phyloP scores from a whole-genome alignment of 495 filamentous ascomycete genomes.

The Penicillium pulvis region DNA sequence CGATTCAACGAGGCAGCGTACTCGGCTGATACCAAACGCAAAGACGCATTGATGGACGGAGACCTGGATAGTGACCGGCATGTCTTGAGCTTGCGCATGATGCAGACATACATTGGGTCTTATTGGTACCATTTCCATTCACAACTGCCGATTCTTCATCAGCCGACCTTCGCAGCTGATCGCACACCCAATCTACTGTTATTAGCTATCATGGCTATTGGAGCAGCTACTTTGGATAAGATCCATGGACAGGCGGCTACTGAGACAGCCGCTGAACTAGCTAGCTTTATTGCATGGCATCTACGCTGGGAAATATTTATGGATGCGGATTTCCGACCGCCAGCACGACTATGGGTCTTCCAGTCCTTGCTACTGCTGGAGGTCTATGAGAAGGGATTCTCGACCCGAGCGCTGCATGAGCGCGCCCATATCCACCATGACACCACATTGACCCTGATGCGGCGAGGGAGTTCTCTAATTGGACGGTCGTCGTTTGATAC shows the following conservation, averaged over 20 bases:
- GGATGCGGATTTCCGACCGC: conserved; percentile 87
- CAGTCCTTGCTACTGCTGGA: conserved; percentile 89
- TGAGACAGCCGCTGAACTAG: conserved; percentile 72
- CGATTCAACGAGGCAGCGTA: conserved; percentile 82
- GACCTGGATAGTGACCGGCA: conserved; percentile 72
- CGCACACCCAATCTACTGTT: conserved; percentile 81
- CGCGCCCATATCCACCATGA: conserved; percentile 97
- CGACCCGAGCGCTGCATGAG: conserved; percentile 87
- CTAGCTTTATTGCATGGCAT: conserved; percentile 88
- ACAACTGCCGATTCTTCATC: conserved; percentile 92
- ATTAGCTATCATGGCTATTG: conserved; percentile 93
- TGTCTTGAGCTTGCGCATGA: conserved; percentile 86
- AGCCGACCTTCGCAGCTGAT: conserved; percentile 89
- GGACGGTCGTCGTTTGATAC: conserved; percentile 87
- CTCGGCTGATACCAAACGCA: conserved; percentile 71
- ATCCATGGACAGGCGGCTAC: conserved; percentile 72
- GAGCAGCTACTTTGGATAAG: conserved; percentile 84
- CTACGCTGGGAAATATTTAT: conserved; percentile 91
- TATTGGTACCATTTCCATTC: conserved; percentile 96
- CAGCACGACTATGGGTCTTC: conserved; percentile 97
- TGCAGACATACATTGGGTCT: conserved; percentile 91
- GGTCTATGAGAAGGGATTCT: conserved; percentile 96
- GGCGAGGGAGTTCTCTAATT: conserved; percentile 86
- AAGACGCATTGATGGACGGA: conserved; percentile 76
- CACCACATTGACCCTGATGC: conserved; percentile 93